These are phyloP conservation scores for Graphilbum sp. DNA, from an alignment of 2,329 filamentous ascomycete species.

Conservation along the genomic window DNA sequence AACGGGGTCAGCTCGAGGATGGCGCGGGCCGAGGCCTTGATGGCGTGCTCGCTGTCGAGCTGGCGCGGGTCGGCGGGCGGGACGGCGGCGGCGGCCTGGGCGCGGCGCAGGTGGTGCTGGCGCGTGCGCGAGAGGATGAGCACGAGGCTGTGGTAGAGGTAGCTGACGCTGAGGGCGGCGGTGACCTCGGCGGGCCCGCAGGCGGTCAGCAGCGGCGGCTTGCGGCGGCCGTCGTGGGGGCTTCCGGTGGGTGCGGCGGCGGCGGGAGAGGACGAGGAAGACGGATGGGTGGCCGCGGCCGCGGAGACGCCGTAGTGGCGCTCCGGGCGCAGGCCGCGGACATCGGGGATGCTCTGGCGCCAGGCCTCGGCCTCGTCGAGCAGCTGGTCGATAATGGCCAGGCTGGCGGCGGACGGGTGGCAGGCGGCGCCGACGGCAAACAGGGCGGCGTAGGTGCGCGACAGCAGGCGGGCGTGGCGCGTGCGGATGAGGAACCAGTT, in stretches of 20 bases:
- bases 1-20: slow-evolving; percentile 15
- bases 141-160: slow-evolving; percentile 14
- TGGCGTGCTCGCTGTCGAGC: background rate
- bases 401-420: slow-evolving; percentile 11
- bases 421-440: slow-evolving; percentile 15
- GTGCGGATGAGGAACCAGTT: slow-evolving; percentile 14
- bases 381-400: slow-evolving; percentile 14
- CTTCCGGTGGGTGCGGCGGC: no score
- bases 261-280: no score
- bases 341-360: slow-evolving; percentile 13
- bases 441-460: slow-evolving; percentile 14
- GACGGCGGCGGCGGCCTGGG: background rate
- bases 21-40: slow-evolving; percentile 6
- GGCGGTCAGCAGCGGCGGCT: slow-evolving; percentile 2
- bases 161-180: slow-evolving; percentile 9
- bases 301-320: no score
- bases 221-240: slow-evolving; percentile 6
- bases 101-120: slow-evolving; percentile 6
- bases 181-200: background rate
- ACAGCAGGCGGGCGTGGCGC: slow-evolving; percentile 14
- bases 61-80: background rate
- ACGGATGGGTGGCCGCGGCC: no score
- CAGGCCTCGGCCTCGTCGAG: slow-evolving; percentile 14
- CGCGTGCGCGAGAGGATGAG: slow-evolving; percentile 14
- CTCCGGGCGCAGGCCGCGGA: background rate